Percentiles rank a stretch among this genome's conserved stretches.
These are phyloP conservation scores for Umbelopsis sp. DNA, from an alignment of 371 early-diverging fungal genomes.

Conservation along the genomic window DNA sequence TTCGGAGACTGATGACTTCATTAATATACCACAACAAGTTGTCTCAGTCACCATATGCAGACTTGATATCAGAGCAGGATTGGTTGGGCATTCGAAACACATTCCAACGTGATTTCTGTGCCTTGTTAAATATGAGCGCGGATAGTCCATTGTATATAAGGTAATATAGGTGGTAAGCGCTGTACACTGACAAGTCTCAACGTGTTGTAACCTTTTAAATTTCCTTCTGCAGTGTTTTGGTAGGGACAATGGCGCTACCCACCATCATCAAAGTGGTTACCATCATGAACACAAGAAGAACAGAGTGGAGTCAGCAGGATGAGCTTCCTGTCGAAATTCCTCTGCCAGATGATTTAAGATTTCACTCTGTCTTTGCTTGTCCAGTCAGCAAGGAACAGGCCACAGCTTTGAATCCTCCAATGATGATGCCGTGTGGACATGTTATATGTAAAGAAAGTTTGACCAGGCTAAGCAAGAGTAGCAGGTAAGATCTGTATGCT, in stretches of 20 bases:
- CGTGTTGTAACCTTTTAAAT: background rate
- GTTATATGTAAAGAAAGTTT: slow-evolving; percentile 93
- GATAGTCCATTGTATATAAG: slow-evolving; percentile 81
- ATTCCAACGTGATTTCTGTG: slow-evolving; percentile 90
- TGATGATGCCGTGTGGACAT: slow-evolving; percentile 98
- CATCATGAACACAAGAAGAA: slow-evolving; percentile 80
- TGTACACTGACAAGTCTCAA: background rate
- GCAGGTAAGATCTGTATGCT: slow-evolving; percentile 37
- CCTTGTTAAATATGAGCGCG: slow-evolving; percentile 75
- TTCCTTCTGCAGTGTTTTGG: slow-evolving; percentile 57
- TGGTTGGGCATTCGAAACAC: slow-evolving; percentile 71
- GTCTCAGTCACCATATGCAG: slow-evolving; percentile 67
- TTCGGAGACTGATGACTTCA: slow-evolving; percentile 72
- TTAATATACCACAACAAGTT: slow-evolving; percentile 49
- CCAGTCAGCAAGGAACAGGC: slow-evolving; percentile 97
- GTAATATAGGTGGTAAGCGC: slow-evolving; percentile 32
- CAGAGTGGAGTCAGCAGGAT: slow-evolving; percentile 89
- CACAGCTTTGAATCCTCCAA: slow-evolving; percentile 94
- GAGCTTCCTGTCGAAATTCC: slow-evolving; percentile 94
- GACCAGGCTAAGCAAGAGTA: slow-evolving; percentile 74
- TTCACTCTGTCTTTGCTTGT: slow-evolving; percentile 97
- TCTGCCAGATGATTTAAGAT: slow-evolving; percentile 78
- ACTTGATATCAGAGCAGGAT: slow-evolving; percentile 55
- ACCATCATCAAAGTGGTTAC: slow-evolving; percentile 86
- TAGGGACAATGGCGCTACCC: slow-evolving; percentile 91